phyloP scores from a whole-genome alignment of 768 basidiomycete genomes.

The Steccherinum ochraceum region DNA sequence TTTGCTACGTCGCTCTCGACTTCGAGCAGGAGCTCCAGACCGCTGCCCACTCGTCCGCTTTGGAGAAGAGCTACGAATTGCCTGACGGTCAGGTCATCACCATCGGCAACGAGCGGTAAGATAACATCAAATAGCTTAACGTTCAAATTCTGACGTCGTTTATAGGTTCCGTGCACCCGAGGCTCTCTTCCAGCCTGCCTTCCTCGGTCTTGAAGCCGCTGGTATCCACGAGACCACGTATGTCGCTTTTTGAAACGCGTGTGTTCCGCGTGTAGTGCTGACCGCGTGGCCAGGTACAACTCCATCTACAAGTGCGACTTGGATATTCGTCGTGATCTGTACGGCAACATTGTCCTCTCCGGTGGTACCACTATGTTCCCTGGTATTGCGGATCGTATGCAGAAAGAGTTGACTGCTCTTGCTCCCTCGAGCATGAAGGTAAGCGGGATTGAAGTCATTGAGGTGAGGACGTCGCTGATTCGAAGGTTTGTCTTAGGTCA shows the following conservation, averaged over 20 bases:
- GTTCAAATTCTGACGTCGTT: neutral
- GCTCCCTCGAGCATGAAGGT: slow-evolving; percentile 64
- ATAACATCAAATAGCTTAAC: slow-evolving; percentile 1
- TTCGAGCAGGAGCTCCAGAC: slow-evolving; percentile 71
- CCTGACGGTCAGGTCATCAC: slow-evolving; percentile 65
- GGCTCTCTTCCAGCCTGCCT: slow-evolving; percentile 88
- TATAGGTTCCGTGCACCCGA: slow-evolving; percentile 79
- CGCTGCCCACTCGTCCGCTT: slow-evolving; percentile 55
- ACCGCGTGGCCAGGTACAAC: slow-evolving; percentile 43
- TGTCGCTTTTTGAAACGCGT: slow-evolving; percentile 10
- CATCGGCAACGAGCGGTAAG: slow-evolving; percentile 81
- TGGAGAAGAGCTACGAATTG: slow-evolving; percentile 69
- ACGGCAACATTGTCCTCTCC: slow-evolving; percentile 56
- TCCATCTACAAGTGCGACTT: slow-evolving; percentile 75
- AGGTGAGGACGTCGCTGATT: neutral
- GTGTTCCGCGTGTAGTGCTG: neutral
- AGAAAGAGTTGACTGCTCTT: slow-evolving; percentile 63
- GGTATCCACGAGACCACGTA: slow-evolving; percentile 85
- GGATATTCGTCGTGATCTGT: slow-evolving; percentile 49
- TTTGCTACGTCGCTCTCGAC: slow-evolving; percentile 68
- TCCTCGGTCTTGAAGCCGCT: slow-evolving; percentile 72
- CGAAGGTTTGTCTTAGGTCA: slow-evolving; percentile 28
- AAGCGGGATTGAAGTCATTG: slow-evolving; percentile 8
- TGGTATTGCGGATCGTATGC: slow-evolving; percentile 63
- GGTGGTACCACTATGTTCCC: slow-evolving; percentile 61